A percentile compares a stretch with the other conserved stretches of the same genome.
These are phyloP conservation scores for Solanum sparsipilum DNA, from an alignment of 257 asterid genomes.

Conservation along the genomic window DNA sequence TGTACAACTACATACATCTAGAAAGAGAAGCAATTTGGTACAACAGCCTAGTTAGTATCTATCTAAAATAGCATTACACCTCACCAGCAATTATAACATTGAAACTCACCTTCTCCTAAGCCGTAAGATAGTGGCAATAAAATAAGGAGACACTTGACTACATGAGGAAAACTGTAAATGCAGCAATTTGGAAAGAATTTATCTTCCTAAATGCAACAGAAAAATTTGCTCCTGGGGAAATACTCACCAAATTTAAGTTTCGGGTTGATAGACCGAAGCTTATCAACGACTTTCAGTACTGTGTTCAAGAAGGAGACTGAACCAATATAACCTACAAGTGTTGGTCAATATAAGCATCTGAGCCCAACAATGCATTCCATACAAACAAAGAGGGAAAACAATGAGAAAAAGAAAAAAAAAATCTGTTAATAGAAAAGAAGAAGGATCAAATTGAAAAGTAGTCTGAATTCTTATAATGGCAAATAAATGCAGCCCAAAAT, in stretches of 20 bases:
- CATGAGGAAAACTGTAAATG: background rate
- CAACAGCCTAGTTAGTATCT: background rate
- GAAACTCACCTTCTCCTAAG: background rate
- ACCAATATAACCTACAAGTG: slow-evolving; percentile 81
- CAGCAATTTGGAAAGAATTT: background rate
- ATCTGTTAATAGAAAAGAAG: background rate
- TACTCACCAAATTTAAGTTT: slow-evolving; percentile 71
- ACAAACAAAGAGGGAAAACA: background rate
- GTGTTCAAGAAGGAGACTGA: slow-evolving; percentile 87
- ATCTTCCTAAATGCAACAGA: background rate
- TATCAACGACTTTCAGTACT: slow-evolving; percentile 62
- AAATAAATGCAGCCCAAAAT: background rate
- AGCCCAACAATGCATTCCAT: background rate
- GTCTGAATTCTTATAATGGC: background rate
- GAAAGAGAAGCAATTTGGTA: background rate
- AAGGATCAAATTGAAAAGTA: background rate
- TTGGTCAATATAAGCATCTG: slow-evolving; percentile 3
- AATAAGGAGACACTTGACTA: background rate
- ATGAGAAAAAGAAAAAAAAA: background rate
- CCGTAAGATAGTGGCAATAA: background rate
- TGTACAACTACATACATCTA: background rate
- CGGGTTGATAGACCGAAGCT: slow-evolving; percentile 95
- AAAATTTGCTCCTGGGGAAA: background rate
- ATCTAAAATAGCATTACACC: background rate
- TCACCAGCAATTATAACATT: background rate